Percentiles rank a stretch among this genome's conserved stretches.
phyloP scores from a whole-genome alignment of 129 eudicot species.

The Centella asiatica region DNA sequence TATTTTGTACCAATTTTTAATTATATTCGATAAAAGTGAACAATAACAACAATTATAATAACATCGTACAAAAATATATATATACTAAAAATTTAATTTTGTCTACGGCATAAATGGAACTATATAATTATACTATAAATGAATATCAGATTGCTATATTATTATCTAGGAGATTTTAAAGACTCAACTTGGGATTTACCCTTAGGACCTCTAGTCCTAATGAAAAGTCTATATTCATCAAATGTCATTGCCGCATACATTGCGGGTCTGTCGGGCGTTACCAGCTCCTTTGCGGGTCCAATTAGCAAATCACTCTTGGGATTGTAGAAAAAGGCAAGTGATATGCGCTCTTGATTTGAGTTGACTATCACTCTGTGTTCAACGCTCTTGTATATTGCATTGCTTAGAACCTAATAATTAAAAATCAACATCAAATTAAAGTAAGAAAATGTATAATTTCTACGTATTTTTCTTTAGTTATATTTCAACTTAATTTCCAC shows the following conservation, averaged over 20 bases:
- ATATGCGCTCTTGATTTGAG: constrained; percentile 57
- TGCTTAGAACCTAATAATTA: constrained; percentile 52
- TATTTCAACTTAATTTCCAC: too few relatives aligned
- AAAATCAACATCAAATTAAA: neutral
- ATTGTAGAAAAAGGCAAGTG: constrained; percentile 77
- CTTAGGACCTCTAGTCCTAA: constrained; percentile 63
- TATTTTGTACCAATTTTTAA: too few relatives aligned
- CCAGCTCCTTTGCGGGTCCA: constrained; percentile 54
- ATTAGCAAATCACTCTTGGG: constrained; percentile 69
- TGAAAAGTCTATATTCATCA: constrained; percentile 71
- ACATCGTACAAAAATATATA: too few relatives aligned
- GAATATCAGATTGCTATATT: neutral
- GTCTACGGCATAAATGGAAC: too few relatives aligned
- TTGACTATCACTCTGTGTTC: constrained; percentile 92
- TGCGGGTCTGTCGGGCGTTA: constrained; percentile 54
- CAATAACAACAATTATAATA: too few relatives aligned
- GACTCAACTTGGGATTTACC: constrained; percentile 85
- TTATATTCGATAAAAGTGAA: too few relatives aligned
- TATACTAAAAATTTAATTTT: neutral
- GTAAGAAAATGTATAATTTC: too few relatives aligned
- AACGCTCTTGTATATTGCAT: constrained; percentile 68
- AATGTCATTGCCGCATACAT: constrained; percentile 64
- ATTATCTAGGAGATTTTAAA: constrained; percentile 33
- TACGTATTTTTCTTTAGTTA: too few relatives aligned
- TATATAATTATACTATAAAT: neutral